Base-by-base conservation (phyloP, 2,329 filamentous ascomycete genomes). In the Cercospora brassicicola region DNA sequence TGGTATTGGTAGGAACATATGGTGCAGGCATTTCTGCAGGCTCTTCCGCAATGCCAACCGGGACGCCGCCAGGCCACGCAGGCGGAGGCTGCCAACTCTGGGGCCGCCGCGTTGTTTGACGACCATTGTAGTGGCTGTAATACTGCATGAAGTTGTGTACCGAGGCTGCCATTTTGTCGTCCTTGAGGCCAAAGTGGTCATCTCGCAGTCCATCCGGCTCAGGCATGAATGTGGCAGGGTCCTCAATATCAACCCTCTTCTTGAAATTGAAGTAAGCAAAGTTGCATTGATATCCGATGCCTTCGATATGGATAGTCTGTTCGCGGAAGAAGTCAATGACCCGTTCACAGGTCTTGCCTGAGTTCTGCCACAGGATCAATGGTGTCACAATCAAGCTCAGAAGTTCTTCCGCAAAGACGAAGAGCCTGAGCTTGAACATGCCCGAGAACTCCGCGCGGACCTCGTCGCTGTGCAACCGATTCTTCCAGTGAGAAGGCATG, bases 261-360 rank as follows among this genome's bases (percentile, higher is more conserved):
- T 96, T 94, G 82, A 98, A 98, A 71, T 97, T 92, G 75, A 99
- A 99, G 39, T 97, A 93, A 2, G 95, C 95, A 81, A 97, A 98
- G 0, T 94, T 97, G 80, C 95, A 99, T 10, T 98, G 93, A 72
- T 97, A 94, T 23, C 95, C 95, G 39, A 99, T 86, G 0, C 95
- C 95, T 76, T 99, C 95, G 15, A 99, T 94, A 74, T 99, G 94
- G 23, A 99, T 89, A 0, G 95, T 98, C 74, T 98, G 97, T 78
- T 99, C 95, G 45, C 95, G 90, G 83, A 99, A 98, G 80, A 99
- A 99, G 80, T 99, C 95, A 67, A 98, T 90, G 71, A 99, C 90
- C 67, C 94, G 92, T 73, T 98, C 94, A 77, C 91, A 94, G 79
- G 92, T 96, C 73, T 89, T 91, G 0, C 94, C 93, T 36, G 98